Conservation (phyloP, 2,329 filamentous ascomycete genomes). For the Teratosphaeria nubilosa region DNA sequence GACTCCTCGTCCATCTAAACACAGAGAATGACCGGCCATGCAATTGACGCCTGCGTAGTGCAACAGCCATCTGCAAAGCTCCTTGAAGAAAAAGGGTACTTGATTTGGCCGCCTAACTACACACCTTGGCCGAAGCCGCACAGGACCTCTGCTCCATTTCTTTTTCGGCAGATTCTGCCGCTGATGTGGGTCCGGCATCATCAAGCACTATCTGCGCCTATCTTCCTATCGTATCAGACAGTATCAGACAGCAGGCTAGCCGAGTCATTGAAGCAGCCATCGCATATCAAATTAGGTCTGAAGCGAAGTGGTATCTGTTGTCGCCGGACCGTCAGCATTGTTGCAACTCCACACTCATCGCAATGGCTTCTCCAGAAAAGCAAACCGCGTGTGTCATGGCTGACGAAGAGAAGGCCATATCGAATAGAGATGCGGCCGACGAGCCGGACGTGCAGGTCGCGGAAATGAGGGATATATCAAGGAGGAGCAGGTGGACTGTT, state of each 20-base stretch:
- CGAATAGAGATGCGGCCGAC: not conserved
- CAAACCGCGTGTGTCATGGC: not conserved
- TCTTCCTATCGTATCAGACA: not conserved
- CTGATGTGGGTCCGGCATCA: not conserved
- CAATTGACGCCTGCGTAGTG: not conserved
- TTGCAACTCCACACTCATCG: not conserved
- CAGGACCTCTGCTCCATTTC: not conserved
- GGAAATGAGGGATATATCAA: not conserved
- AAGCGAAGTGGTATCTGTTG: not conserved
- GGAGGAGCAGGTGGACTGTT: not conserved
- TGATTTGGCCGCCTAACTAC: not conserved
- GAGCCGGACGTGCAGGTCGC: not conserved
- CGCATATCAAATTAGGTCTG: not conserved
- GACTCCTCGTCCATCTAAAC: not conserved
- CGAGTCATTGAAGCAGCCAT: not conserved
- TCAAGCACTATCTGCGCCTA: not conserved
- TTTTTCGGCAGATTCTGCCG: not conserved
- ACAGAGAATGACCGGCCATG: not conserved
- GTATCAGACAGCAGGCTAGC: not conserved
- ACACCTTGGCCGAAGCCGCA: not conserved
- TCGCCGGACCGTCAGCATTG: not conserved
- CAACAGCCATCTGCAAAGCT: not conserved
- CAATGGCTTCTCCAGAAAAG: not conserved
- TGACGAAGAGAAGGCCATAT: not conserved
- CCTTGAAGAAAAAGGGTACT: not conserved